phyloP scores from a whole-genome alignment of 2,329 filamentous ascomycete species.

The Tolypocladium album region DNA sequence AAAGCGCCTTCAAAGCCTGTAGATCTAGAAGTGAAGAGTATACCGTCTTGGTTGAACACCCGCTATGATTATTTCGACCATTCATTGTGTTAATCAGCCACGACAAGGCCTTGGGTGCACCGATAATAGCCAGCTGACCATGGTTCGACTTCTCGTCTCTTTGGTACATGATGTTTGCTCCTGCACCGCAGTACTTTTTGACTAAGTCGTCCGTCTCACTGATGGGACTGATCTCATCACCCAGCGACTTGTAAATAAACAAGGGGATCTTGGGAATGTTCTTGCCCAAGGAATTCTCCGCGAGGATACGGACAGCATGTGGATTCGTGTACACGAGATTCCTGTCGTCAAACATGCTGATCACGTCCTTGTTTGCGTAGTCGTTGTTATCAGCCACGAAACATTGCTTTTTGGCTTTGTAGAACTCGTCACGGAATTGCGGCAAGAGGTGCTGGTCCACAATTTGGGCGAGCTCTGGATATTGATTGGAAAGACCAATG shows the following conservation, averaged over 20 bases:
- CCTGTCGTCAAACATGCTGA: slow-evolving; percentile 27
- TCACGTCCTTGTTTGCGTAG: slow-evolving; percentile 18
- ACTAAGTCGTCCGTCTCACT: slow-evolving; percentile 32
- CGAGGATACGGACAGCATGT: slow-evolving; percentile 11
- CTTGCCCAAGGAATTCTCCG: slow-evolving; percentile 18
- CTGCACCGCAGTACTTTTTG: slow-evolving; percentile 26
- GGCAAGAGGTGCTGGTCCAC: slow-evolving; percentile 7
- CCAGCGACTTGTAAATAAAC: slow-evolving; percentile 35
- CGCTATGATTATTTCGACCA: not conserved
- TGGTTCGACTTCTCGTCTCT: not conserved
- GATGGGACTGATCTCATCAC: slow-evolving; percentile 26
- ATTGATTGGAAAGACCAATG: slow-evolving; percentile 9
- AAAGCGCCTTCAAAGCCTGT: not conserved
- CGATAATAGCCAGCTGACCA: not conserved
- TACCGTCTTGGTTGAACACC: not conserved
- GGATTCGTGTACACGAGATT: slow-evolving; percentile 11
- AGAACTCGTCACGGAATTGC: not conserved
- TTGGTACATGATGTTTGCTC: slow-evolving; percentile 28
- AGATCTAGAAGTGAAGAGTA: not conserved
- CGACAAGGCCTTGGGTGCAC: not conserved
- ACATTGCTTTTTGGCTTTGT: not conserved
- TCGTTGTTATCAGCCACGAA: not conserved
- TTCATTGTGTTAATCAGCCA: not conserved
- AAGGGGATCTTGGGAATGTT: slow-evolving; percentile 34
- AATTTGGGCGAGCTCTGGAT: slow-evolving; percentile 4